Evolutionary conservation across 2,329 filamentous ascomycete species (phyloP).

Genomic region (Paradendryphiella salina): DNA sequence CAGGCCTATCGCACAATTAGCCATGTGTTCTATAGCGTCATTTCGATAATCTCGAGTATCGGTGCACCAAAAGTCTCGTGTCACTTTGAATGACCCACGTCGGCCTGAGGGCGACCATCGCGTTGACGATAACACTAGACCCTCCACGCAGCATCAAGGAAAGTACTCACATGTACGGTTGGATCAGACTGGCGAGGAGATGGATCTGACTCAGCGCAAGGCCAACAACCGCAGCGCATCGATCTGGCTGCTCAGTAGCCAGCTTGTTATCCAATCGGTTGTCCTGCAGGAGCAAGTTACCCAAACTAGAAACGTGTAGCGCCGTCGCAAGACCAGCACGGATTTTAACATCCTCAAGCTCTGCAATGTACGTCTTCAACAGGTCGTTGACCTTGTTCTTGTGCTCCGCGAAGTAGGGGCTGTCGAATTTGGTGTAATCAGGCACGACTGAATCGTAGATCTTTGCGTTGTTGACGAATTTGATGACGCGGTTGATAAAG

Average conservation of each 20-base stretch:
- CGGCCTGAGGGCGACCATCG: background rate
- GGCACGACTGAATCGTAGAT: conserved; percentile 70
- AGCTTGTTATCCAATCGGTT: conserved; percentile 63
- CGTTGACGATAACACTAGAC: background rate
- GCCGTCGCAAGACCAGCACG: conserved; percentile 67
- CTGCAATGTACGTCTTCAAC: conserved; percentile 67
- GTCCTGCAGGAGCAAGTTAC: conserved; percentile 63
- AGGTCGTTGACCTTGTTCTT: conserved; percentile 66
- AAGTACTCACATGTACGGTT: conserved; percentile 71
- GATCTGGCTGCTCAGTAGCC: conserved; percentile 61
- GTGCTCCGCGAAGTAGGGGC: conserved; percentile 48
- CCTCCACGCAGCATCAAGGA: background rate
- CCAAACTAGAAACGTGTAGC: conserved; percentile 66
- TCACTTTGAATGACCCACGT: background rate
- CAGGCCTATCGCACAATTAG: conserved; percentile 32
- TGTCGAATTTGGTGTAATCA: conserved; percentile 61
- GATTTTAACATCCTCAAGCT: conserved; percentile 73
- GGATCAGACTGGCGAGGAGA: conserved; percentile 75
- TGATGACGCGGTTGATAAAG: conserved; percentile 62
- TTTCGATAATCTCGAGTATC: background rate
- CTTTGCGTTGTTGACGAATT: conserved; percentile 74
- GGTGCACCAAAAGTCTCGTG: conserved; percentile 1
- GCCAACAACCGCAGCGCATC: conserved; percentile 67
- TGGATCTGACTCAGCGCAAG: conserved; percentile 83
- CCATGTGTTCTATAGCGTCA: background rate